Percentiles rank a stretch among this genome's conserved stretches.
Conservation (phyloP, 1,284 basidiomycete species). For the Ustilago shanxiensis region DNA sequence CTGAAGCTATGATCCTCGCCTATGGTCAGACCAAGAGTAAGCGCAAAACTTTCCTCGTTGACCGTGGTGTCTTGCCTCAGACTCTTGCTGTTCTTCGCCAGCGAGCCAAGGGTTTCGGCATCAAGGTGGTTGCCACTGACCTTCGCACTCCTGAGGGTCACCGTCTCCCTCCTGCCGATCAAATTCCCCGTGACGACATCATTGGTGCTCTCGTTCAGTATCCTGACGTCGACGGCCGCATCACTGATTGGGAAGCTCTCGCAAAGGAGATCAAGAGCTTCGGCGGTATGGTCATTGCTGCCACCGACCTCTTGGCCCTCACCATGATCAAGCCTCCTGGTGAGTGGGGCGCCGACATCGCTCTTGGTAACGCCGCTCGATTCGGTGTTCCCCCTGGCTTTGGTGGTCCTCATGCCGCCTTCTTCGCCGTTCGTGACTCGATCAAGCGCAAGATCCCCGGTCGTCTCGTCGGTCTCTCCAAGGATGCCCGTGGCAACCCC, state of each 20-base stretch:
- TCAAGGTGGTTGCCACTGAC: constrained; percentile 61
- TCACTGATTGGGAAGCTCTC: constrained; percentile 82
- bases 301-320: constrained; percentile 91
- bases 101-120: constrained; percentile 67
- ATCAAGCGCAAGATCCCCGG: constrained; percentile 98
- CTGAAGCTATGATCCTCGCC: constrained; percentile 68
- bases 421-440: constrained; percentile 93
- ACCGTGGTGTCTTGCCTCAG: constrained; percentile 66
- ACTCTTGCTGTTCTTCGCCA: constrained; percentile 67
- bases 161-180: constrained; percentile 58
- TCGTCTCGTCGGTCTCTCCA: constrained; percentile 89
- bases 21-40: constrained; percentile 60
- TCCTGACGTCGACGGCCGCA: constrained; percentile 88
- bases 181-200: constrained; percentile 71
- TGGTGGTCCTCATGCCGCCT: constrained; percentile 78
- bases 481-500: constrained; percentile 84
- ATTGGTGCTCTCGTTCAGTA: constrained; percentile 84
- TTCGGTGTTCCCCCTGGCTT: constrained; percentile 78
- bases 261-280: constrained; percentile 80
- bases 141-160: constrained; percentile 60
- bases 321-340: constrained; percentile 95
- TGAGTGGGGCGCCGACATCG: constrained; percentile 98
- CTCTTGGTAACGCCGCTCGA: constrained; percentile 91
- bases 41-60: constrained; percentile 66
- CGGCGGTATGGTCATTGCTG: constrained; percentile 85